A percentile compares a stretch with the other conserved stretches of the same genome.
Conservation (phyloP, 306 rosid species). For the Prinsepia uniflora region DNA sequence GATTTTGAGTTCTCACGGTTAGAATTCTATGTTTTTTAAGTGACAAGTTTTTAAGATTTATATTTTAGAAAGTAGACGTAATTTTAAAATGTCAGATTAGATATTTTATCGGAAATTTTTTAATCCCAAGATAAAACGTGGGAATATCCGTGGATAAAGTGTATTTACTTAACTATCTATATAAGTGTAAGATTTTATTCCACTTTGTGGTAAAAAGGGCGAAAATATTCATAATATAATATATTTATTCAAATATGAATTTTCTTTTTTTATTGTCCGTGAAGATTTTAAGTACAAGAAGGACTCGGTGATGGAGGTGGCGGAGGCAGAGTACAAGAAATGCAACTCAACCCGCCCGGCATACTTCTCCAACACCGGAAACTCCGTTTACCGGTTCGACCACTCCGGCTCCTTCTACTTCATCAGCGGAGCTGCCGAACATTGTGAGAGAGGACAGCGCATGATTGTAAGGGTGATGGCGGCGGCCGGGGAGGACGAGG, state of each 20-base stretch:
- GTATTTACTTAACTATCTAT: too few relatives aligned
- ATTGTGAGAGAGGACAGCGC: constrained; percentile 71
- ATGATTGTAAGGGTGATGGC: constrained; percentile 63
- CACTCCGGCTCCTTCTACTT: constrained; percentile 69
- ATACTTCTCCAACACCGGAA: constrained; percentile 64
- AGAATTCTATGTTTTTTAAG: too few relatives aligned
- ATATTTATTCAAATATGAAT: neutral
- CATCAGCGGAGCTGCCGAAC: constrained; percentile 78
- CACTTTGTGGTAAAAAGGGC: too few relatives aligned
- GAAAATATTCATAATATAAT: neutral
- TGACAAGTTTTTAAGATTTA: too few relatives aligned
- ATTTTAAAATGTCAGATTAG: too few relatives aligned
- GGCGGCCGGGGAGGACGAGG: constrained; percentile 24
- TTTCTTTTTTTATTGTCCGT: neutral
- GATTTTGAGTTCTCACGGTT: too few relatives aligned
- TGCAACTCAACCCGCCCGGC: constrained; percentile 75
- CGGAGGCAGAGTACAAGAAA: constrained; percentile 42
- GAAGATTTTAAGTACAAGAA: constrained; percentile 63
- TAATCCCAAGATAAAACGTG: too few relatives aligned
- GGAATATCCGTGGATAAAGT: too few relatives aligned
- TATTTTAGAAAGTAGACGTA: too few relatives aligned
- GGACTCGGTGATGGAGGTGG: constrained; percentile 87
- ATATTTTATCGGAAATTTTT: too few relatives aligned
- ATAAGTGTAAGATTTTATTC: too few relatives aligned
- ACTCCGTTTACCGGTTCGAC: constrained; percentile 39